Evolutionary conservation across 1,284 basidiomycete species (phyloP).

Genomic region (Lentinula novae-zelandiae): DNA sequence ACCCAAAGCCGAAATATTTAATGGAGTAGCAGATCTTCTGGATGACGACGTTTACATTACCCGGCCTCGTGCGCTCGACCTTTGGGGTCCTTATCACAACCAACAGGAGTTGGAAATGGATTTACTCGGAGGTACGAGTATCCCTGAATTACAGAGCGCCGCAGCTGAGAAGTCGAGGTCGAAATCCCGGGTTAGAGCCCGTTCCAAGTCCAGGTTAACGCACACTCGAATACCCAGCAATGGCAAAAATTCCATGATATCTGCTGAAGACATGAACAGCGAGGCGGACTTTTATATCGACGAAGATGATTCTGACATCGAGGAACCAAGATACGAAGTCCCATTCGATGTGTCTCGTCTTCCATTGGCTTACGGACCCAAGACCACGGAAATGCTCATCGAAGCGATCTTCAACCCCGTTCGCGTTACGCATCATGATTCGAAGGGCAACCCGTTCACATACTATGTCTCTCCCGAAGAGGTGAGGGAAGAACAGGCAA

Average conservation of each 20-base stretch:
- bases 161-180: background rate
- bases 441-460: slow-evolving; percentile 57
- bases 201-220: background rate
- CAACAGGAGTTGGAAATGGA: slow-evolving; percentile 32
- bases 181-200: background rate
- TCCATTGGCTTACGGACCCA: slow-evolving; percentile 49
- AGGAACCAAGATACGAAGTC: slow-evolving; percentile 14
- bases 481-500: background rate
- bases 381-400: slow-evolving; percentile 66
- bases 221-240: slow-evolving; percentile 3
- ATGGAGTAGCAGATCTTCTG: slow-evolving; percentile 58
- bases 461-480: slow-evolving; percentile 32
- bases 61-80: slow-evolving; percentile 47
- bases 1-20: slow-evolving; percentile 67
- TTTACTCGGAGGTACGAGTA: slow-evolving; percentile 23
- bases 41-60: slow-evolving; percentile 52
- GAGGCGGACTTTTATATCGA: background rate
- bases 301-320: background rate
- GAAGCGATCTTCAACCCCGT: slow-evolving; percentile 75
- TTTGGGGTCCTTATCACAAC: slow-evolving; percentile 40
- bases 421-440: slow-evolving; percentile 36
- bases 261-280: background rate
- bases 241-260: background rate
- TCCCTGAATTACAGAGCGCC: slow-evolving; percentile 8
- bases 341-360: slow-evolving; percentile 46